Percentiles rank a stretch among this genome's conserved stretches.
phyloP scores from a whole-genome alignment of 129 eudicot species.

The Arctium lappa region DNA sequence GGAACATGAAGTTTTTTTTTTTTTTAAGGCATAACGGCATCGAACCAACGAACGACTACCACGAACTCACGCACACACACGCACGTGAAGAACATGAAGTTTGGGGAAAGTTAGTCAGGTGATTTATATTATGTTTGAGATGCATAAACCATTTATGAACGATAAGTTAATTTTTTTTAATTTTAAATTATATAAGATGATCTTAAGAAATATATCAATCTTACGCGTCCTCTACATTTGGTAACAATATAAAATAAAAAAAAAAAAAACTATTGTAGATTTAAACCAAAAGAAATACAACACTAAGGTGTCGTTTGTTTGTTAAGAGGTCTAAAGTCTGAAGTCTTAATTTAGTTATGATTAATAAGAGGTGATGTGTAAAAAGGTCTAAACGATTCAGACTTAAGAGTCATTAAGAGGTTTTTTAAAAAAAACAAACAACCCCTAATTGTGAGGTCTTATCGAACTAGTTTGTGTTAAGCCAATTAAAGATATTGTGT shows the following conservation, averaged over 20 bases:
- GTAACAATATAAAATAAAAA: neutral
- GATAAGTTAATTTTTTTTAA: neutral
- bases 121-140: neutral
- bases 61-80: too few species aligned
- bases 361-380: too few species aligned
- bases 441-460: neutral
- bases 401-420: too few species aligned
- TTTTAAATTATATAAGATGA: neutral
- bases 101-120: neutral
- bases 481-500: neutral
- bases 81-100: neutral
- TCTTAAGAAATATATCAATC: neutral
- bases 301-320: too few species aligned
- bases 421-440: too few species aligned
- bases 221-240: neutral
- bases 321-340: too few species aligned
- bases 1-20: neutral
- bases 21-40: too few species aligned
- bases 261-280: neutral
- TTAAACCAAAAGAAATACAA: neutral
- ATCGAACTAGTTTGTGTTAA: slow-evolving; percentile 13
- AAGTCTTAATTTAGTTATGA: too few species aligned
- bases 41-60: too few species aligned
- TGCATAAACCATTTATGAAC: slow-evolving; percentile 3
- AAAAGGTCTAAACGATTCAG: too few species aligned